phyloP scores from a whole-genome alignment of 495 filamentous ascomycete genomes.

The Hypoxylon fragiforme region DNA sequence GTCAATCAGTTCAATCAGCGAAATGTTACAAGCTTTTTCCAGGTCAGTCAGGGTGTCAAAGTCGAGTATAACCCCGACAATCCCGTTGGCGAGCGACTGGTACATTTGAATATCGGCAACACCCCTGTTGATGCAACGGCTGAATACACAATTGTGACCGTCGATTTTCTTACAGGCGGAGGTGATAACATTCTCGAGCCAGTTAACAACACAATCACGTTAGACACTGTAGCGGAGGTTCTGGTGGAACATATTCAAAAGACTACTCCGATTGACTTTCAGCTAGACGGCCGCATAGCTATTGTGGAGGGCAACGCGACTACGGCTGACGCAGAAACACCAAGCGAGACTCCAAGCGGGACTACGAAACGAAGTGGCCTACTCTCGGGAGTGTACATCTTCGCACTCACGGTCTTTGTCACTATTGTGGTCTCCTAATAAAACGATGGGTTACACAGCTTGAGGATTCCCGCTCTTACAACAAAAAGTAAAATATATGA shows the following conservation, averaged over 20 bases:
- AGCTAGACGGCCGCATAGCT: conserved; percentile 54
- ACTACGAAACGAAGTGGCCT: background rate
- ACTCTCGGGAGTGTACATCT: background rate
- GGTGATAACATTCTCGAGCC: conserved; percentile 58
- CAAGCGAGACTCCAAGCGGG: background rate
- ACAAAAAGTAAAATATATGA: too few species aligned
- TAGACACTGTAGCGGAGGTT: conserved; percentile 58
- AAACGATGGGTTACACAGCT: background rate
- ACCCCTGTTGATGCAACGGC: conserved; percentile 39
- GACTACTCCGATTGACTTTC: conserved; percentile 49
- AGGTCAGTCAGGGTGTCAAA: conserved; percentile 52
- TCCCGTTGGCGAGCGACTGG: conserved; percentile 40
- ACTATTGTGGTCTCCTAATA: background rate
- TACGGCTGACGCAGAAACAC: background rate
- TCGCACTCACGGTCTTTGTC: background rate
- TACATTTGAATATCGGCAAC: conserved; percentile 47
- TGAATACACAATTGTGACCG: conserved; percentile 55
- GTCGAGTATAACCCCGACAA: conserved; percentile 51
- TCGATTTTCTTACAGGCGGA: conserved; percentile 58
- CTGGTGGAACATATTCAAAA: conserved; percentile 49
- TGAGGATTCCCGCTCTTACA: too few species aligned
- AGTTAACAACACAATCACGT: conserved; percentile 38
- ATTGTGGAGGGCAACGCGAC: conserved; percentile 29
- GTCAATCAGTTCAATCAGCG: conserved; percentile 52
- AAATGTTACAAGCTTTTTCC: conserved; percentile 54